Evolutionary conservation across 345 rosid genomes (phyloP).

Genomic region (Syzygium jambos): DNA sequence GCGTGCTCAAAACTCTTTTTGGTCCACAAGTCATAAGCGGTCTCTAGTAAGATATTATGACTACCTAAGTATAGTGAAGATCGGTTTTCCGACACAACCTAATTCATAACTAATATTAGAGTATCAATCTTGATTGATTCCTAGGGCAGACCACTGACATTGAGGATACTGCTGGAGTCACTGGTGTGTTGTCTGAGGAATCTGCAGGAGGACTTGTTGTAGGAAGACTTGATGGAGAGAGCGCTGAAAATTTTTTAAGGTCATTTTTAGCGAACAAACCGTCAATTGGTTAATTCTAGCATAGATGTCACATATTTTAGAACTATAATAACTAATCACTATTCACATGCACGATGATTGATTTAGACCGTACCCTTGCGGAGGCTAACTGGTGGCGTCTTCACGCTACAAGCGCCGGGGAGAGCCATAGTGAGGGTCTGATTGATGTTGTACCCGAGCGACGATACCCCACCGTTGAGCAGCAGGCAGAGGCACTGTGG

Average conservation of each 20-base stretch:
- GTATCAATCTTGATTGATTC: too few species aligned
- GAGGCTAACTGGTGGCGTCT: conserved; percentile 28
- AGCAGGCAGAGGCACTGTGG: conserved; percentile 39
- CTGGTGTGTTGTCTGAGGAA: conserved; percentile 11
- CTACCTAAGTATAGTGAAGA: too few species aligned
- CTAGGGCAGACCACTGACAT: too few species aligned
- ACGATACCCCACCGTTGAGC: conserved; percentile 22
- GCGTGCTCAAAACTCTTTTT: too few species aligned
- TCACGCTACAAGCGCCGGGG: conserved; percentile 24
- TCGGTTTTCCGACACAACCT: too few species aligned
- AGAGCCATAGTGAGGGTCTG: conserved; percentile 27
- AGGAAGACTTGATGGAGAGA: conserved; percentile 15
- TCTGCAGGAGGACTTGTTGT: conserved; percentile 3
- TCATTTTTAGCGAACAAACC: not conserved
- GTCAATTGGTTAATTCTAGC: not conserved
- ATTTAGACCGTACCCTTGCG: not conserved
- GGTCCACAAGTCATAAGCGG: too few species aligned
- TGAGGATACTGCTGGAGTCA: conserved; percentile 8
- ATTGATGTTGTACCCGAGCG: conserved; percentile 16
- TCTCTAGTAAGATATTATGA: too few species aligned
- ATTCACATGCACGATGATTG: not conserved
- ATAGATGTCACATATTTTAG: not conserved
- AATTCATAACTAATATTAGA: too few species aligned
- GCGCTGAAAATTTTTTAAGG: not conserved
- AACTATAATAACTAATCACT: not conserved